Evolutionary conservation across 495 filamentous ascomycete species (phyloP).

Genomic region (Aspergillus sclerotioniger): DNA sequence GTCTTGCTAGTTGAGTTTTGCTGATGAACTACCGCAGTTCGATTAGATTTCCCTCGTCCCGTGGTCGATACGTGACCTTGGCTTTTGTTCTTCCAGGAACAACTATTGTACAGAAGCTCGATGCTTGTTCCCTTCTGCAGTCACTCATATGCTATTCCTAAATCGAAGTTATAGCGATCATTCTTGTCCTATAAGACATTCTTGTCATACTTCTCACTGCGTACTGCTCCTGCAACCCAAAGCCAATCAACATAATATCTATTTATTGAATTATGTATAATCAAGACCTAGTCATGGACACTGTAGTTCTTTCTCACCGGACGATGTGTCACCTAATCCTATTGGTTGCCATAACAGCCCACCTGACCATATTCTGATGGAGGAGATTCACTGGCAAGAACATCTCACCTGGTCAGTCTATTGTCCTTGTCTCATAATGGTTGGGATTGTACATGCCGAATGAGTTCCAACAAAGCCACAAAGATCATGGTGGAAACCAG

Average conservation of each 20-base stretch:
- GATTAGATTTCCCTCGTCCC: conserved; percentile 32
- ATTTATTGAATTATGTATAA: not conserved
- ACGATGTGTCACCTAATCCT: no score
- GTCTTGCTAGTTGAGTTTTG: not conserved
- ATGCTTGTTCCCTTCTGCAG: conserved; percentile 19
- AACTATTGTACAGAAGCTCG: conserved; percentile 18
- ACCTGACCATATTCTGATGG: no score
- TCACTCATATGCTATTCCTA: conserved; percentile 2
- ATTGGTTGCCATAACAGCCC: no score
- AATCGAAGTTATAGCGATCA: not conserved
- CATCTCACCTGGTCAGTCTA: no score
- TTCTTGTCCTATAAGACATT: not conserved
- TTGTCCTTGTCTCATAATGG: no score
- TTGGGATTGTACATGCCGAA: no score
- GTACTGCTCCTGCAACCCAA: not conserved
- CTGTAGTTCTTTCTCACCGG: not conserved
- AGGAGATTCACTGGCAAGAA: no score
- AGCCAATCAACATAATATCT: not conserved
- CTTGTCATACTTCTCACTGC: not conserved
- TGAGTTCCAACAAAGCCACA: no score
- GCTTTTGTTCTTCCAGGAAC: conserved; percentile 19
- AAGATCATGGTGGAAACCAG: no score
- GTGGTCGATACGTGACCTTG: conserved; percentile 20
- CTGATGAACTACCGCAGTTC: conserved; percentile 29
- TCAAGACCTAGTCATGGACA: not conserved